A percentile compares a stretch with the other conserved stretches of the same genome.
phyloP scores from a whole-genome alignment of 2,329 filamentous ascomycete genomes.

The Chalara sp. region DNA sequence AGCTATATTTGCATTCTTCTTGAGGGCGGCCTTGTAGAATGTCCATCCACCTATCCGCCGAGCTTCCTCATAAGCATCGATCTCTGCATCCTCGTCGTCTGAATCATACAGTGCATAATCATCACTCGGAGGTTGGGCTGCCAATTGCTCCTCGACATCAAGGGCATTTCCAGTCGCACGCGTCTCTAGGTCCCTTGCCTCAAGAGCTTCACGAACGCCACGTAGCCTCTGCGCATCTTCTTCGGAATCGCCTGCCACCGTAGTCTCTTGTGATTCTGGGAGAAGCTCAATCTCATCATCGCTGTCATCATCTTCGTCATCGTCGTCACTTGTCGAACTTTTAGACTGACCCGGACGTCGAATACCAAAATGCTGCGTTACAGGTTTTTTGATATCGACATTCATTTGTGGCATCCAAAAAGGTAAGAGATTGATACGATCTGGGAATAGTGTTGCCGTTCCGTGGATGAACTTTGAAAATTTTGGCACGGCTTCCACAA shows the following conservation, averaged over 20 bases:
- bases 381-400: constrained; percentile 90
- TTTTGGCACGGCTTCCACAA: constrained; percentile 97
- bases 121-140: constrained; percentile 51
- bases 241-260: constrained; percentile 11
- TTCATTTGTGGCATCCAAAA: constrained; percentile 99
- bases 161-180: constrained; percentile 35
- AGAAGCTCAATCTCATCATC: constrained; percentile 56
- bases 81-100: constrained; percentile 71
- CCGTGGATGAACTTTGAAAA: constrained; percentile 99
- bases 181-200: constrained; percentile 16
- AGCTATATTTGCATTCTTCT: constrained; percentile 24
- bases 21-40: constrained; percentile 59
- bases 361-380: constrained; percentile 84
- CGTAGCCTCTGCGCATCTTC: constrained; percentile 15
- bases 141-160: constrained; percentile 81
- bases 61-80: constrained; percentile 71
- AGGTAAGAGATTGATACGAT: constrained; percentile 80
- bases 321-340: constrained; percentile 70
- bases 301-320: constrained; percentile 65
- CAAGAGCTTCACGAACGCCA: constrained; percentile 13
- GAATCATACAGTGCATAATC: constrained; percentile 90
- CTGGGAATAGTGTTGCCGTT: constrained; percentile 78
- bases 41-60: constrained; percentile 68
- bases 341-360: constrained; percentile 69
- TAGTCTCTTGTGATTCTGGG: constrained; percentile 8